Percentiles rank a stretch among this genome's conserved stretches.
Conservation (phyloP, 208 protist species). For the Crithidia expoeki region DNA sequence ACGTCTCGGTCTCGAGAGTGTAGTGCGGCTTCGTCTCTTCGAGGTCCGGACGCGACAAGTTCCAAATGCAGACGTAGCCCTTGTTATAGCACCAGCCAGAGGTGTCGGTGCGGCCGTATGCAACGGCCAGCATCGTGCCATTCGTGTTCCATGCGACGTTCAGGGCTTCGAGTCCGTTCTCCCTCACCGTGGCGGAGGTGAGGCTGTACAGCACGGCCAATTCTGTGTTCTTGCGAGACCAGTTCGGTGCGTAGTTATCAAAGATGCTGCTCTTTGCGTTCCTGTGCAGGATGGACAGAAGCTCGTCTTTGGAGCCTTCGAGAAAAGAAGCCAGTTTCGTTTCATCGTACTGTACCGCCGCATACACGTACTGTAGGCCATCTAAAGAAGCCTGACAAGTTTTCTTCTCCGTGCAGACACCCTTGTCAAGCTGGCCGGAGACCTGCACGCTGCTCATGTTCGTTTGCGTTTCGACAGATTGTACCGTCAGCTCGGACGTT, state of each 20-base stretch:
- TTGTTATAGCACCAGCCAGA: constrained; percentile 87
- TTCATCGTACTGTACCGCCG: constrained; percentile 51
- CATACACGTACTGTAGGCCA: constrained; percentile 87
- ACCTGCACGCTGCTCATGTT: constrained; percentile 61
- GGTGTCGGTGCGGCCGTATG: constrained; percentile 84
- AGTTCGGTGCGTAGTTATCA: constrained; percentile 87
- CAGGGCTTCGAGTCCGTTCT: constrained; percentile 74
- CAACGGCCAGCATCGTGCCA: constrained; percentile 85
- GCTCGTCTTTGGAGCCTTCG: constrained; percentile 45
- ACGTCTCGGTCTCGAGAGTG: constrained; percentile 77
- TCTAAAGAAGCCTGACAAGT: constrained; percentile 59
- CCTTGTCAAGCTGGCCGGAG: constrained; percentile 65
- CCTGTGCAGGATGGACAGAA: constrained; percentile 69
- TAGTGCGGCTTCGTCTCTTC: constrained; percentile 68
- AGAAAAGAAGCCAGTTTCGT: constrained; percentile 70
- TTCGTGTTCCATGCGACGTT: constrained; percentile 83
- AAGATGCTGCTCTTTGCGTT: constrained; percentile 79
- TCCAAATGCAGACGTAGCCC: constrained; percentile 88
- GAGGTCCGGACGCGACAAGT: constrained; percentile 67
- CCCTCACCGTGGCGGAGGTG: constrained; percentile 55
- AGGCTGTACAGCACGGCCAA: constrained; percentile 71
- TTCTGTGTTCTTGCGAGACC: constrained; percentile 70
- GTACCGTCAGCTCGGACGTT: constrained; percentile 43
- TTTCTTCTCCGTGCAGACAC: constrained; percentile 58
- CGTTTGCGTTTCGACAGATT: constrained; percentile 66